Conservation (phyloP, 108 stramenopile species). For the Schizochytrium sp. region DNA sequence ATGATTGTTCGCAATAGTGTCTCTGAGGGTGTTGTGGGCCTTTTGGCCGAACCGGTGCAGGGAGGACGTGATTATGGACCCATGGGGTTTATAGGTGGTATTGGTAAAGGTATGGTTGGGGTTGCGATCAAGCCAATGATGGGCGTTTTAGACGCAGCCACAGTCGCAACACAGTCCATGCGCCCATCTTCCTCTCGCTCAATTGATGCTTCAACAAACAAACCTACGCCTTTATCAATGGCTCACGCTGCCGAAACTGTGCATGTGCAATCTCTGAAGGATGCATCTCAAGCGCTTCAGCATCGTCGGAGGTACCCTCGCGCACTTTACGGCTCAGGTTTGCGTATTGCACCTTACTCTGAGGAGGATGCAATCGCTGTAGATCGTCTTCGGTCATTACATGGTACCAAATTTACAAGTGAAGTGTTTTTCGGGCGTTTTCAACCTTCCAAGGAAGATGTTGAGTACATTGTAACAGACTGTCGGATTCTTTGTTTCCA, state of each 20-base stretch:
- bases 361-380: neutral
- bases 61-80: slow-evolving; percentile 27
- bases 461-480: slow-evolving; percentile 29
- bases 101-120: slow-evolving; percentile 42
- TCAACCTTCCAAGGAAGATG: neutral
- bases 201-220: neutral
- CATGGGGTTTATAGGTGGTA: slow-evolving; percentile 41
- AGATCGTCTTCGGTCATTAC: neutral
- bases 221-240: neutral
- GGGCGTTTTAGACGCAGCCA: slow-evolving; percentile 32
- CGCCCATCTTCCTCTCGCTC: neutral
- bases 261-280: slow-evolving; percentile 4
- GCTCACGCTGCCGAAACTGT: neutral
- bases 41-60: slow-evolving; percentile 41
- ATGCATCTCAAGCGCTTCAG: neutral
- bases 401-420: neutral
- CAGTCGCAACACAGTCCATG: slow-evolving; percentile 19
- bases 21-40: slow-evolving; percentile 52
- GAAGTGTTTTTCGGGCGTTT: slow-evolving; percentile 14
- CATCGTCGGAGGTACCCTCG: neutral
- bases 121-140: slow-evolving; percentile 54
- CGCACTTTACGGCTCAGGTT: neutral
- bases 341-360: neutral
- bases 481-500: neutral
- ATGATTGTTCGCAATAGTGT: slow-evolving; percentile 9